These are phyloP conservation scores for Plectosphaerella cucumerina DNA, from an alignment of 2,329 filamentous ascomycete species.

Conservation along the genomic window DNA sequence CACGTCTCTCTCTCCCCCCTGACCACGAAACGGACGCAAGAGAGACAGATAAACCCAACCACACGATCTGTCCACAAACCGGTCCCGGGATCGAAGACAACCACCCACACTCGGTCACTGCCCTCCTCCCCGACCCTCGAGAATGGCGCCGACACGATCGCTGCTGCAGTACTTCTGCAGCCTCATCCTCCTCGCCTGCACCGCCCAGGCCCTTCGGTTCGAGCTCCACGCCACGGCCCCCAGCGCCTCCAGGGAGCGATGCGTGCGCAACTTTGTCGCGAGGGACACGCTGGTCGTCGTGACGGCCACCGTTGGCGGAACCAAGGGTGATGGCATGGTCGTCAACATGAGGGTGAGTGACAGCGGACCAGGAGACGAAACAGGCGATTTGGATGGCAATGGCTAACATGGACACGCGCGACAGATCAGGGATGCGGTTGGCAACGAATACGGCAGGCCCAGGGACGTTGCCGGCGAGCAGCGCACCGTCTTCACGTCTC, in stretches of 20 bases:
- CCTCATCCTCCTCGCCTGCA: constrained; percentile 50
- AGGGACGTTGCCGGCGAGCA: constrained; percentile 90
- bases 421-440: constrained; percentile 90
- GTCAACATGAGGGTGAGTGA: constrained; percentile 85
- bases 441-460: constrained; percentile 91
- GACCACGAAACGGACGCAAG: background rate
- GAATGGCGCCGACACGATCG: constrained; percentile 46
- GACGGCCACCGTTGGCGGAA: constrained; percentile 81
- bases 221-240: constrained; percentile 70
- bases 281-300: constrained; percentile 94
- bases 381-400: background rate
- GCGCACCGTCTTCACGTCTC: constrained; percentile 89
- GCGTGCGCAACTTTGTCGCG: constrained; percentile 92
- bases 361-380: background rate
- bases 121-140: background rate
- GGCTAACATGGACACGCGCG: constrained; percentile 1
- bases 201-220: constrained; percentile 78
- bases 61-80: background rate
- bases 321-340: constrained; percentile 83
- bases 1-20: constrained; percentile 39
- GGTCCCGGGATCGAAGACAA: too few relatives aligned
- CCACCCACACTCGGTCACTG: background rate
- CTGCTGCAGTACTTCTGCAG: constrained; percentile 56
- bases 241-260: constrained; percentile 70
- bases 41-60: background rate